Evolutionary conservation across 2,329 filamentous ascomycete species (phyloP).

Genomic region (Gnomoniopsis sp.): DNA sequence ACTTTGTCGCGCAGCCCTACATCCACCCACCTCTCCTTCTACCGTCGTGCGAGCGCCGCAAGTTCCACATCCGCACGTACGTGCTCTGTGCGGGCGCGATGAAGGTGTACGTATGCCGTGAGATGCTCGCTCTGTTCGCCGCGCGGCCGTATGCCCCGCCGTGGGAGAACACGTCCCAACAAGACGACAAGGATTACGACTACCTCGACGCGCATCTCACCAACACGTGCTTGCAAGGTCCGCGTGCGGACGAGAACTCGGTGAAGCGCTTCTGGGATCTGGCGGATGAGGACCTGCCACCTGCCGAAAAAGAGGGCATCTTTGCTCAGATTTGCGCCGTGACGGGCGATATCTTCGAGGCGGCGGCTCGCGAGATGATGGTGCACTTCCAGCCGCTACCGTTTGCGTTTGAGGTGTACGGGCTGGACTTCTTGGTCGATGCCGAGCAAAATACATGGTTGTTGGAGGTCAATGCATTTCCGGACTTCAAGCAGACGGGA

Average conservation of each 20-base stretch:
- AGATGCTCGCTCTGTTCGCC: constrained; percentile 93
- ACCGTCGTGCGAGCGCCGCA: constrained; percentile 59
- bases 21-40: constrained; percentile 83
- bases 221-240: constrained; percentile 87
- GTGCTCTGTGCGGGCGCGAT: constrained; percentile 78
- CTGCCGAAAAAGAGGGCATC: constrained; percentile 48
- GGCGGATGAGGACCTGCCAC: constrained; percentile 20
- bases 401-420: constrained; percentile 89
- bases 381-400: constrained; percentile 88
- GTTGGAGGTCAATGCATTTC: constrained; percentile 92
- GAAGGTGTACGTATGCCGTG: constrained; percentile 78
- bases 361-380: constrained; percentile 77
- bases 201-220: constrained; percentile 76
- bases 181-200: background rate
- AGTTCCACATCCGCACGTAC: constrained; percentile 95
- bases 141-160: constrained; percentile 69
- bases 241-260: constrained; percentile 44
- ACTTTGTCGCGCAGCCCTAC: constrained; percentile 95
- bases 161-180: constrained; percentile 30
- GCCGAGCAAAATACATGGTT: constrained; percentile 63
- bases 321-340: constrained; percentile 71
- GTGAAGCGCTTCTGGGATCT: constrained; percentile 77
- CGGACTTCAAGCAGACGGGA: constrained; percentile 92
- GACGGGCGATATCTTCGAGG: constrained; percentile 79
- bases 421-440: constrained; percentile 86